Base-by-base conservation (phyloP, 768 basidiomycete species). In the Mycena vitilis region DNA sequence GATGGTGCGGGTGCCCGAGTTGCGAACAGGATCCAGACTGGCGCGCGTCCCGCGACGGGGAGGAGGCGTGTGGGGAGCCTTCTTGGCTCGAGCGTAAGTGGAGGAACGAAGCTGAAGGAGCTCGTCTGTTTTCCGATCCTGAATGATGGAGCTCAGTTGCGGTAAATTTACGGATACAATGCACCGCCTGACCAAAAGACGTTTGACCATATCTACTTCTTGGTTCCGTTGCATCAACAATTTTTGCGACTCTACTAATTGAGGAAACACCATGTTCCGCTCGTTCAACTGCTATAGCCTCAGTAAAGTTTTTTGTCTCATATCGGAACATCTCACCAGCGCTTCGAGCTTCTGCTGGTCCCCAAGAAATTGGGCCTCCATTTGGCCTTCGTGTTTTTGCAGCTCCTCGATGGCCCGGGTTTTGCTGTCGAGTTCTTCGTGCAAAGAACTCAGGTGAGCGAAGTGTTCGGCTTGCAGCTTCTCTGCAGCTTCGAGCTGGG, bases 1-100 rank as follows among this genome's bases (percentile, higher is more conserved):
- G 49, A 68, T 53, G 13, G 57, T 58, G 57, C 61, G 57, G 36
- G 55, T 63, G 51, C 67, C 20, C 49, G 57, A 51, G 44, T 68
- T 59, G 56, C 37, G 48, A 34, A 37, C 55, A 48, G 67, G 61
- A 63, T 36, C 57, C 55, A 68, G 25, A 61, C 51, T 59, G 56
- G 61, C 67, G 48, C 62, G 67, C 44, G 56, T 63, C 38, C 67
- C 61, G 57, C 67, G 67, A 49, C 61, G 61, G 58, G 66, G 66
- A 53, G 65, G 52, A 23, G 56, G 42, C 7, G 25, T 53, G 38
- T 25, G 57, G 61, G 54, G 61, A 45, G 67, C 25, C 58, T 64
- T 69, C 57, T 63, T 55, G 36, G 36, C 34, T 48, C 55, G 62
- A 7, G 49, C 30, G 55, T 47, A 36, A 58, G 5, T 47, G 44